Base-by-base conservation (phyloP, 164 flowering plant species). In the Annona squamosa region DNA sequence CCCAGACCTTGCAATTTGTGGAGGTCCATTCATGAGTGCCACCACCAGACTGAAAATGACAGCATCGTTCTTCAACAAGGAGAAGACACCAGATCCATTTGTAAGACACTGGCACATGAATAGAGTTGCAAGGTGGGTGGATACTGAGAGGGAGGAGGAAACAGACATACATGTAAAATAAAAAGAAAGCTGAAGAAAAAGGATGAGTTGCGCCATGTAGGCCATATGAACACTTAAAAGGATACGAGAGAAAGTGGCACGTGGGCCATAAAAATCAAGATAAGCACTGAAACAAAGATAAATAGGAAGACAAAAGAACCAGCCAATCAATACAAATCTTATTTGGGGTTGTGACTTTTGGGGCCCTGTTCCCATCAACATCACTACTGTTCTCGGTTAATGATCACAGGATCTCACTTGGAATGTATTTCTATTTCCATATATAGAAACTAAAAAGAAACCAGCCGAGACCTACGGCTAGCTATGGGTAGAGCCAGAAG, bases 261-360 rank as follows among this genome's bases (percentile, higher is more conserved):
- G 45, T 42, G 44, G 68, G 68, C 26, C 45, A n/a, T 46, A 65
- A 65, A 65, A 65, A 65, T 42, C 45, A 65, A 42, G 68, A 65
- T 65, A 65, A 65, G 68, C 68, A 65, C 26, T 4, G 9, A 65
- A 65, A 42, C 68, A 65, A 65, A 65, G 46, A 4, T 6, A n/a
- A 63, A 63, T n/a, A 26, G 41, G 65, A 18, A 52, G 59, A 42
- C 68, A 65, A 65, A 65, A 17, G 65, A 63, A 19, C n/a, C 19
- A 19, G 18, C 65, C 65, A 63, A 63, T 63, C 37, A 19, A 7
- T 63, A 63, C 65, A n/a, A n/a, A n/a, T 63, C 37, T 63, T 42
- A 65, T 44, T 42, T 42, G 68, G 68, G 3, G 17, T 65, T 42
- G 9, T 52, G 59, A 16, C 59, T 52, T 52, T 52, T 52, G 59